Percentiles rank a stretch among this genome's conserved stretches.
These are phyloP conservation scores for Coemansia sp. DNA, from an alignment of 192 early-diverging fungal species.

Conservation along the genomic window DNA sequence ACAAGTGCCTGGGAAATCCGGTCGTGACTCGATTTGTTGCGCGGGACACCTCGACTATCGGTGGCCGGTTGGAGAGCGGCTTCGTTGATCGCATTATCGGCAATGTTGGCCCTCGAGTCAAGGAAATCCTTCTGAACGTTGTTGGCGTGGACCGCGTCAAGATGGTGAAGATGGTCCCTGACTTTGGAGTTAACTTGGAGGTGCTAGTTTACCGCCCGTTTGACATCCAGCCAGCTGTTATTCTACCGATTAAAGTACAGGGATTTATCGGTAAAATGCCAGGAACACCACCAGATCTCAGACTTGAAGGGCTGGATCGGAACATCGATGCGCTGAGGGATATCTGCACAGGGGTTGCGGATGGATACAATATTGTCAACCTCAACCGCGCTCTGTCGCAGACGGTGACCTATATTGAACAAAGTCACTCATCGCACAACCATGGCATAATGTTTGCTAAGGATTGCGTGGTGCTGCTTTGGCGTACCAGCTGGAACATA, in stretches of 20 bases:
- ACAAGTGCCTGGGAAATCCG: not conserved
- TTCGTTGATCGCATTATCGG: not conserved
- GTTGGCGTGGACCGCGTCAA: not conserved
- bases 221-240: not conserved
- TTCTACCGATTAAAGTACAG: not conserved
- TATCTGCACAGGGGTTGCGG: too few relatives aligned
- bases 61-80: not conserved
- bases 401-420: not conserved
- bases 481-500: conserved; percentile 2
- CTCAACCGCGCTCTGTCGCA: not conserved
- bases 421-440: not conserved
- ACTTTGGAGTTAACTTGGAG: not conserved
- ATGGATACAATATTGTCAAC: not conserved
- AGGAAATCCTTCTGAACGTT: not conserved
- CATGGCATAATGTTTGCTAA: not conserved
- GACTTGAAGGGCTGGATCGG: not conserved
- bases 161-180: not conserved
- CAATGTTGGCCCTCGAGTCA: not conserved
- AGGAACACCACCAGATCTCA: not conserved
- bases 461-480: not conserved
- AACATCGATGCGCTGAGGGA: not conserved
- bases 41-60: not conserved
- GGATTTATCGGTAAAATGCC: not conserved
- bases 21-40: not conserved
- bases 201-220: not conserved